Evolutionary conservation across 169 alveolate species (phyloP).

Genomic region (Babesia ovata): DNA sequence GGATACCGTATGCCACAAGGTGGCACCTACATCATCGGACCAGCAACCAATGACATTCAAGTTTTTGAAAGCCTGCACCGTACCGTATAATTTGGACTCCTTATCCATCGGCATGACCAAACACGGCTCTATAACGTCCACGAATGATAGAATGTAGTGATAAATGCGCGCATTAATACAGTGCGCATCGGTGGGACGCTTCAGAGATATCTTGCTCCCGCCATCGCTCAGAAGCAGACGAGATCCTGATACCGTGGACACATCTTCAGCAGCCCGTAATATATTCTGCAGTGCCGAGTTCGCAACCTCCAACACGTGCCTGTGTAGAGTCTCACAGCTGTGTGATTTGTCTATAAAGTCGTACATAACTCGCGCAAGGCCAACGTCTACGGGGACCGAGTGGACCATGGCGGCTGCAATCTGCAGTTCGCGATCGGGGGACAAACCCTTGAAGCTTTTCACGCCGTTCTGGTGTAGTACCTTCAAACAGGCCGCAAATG

Average conservation of each 20-base stretch:
- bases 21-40: slow-evolving; percentile 61
- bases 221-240: slow-evolving; percentile 55
- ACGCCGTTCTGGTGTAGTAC: slow-evolving; percentile 32
- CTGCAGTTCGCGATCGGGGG: slow-evolving; percentile 13
- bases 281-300: slow-evolving; percentile 53
- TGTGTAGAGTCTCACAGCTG: slow-evolving; percentile 49
- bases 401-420: slow-evolving; percentile 32
- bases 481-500: slow-evolving; percentile 21
- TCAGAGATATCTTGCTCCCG: slow-evolving; percentile 60
- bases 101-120: slow-evolving; percentile 5
- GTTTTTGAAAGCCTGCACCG: slow-evolving; percentile 36
- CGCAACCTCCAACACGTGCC: slow-evolving; percentile 44
- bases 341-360: slow-evolving; percentile 50
- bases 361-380: slow-evolving; percentile 21
- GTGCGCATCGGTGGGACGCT: slow-evolving; percentile 58
- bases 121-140: slow-evolving; percentile 36
- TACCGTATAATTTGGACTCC: slow-evolving; percentile 24
- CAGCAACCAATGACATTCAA: slow-evolving; percentile 16
- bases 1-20: slow-evolving; percentile 65
- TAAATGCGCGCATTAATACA: slow-evolving; percentile 31
- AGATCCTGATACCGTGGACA: slow-evolving; percentile 28
- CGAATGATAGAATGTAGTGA: slow-evolving; percentile 21
- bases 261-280: slow-evolving; percentile 1
- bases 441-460: neutral
- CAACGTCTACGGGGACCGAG: slow-evolving; percentile 29